These are phyloP conservation scores for Penicillium sp. DNA, from an alignment of 2,329 filamentous ascomycete species.

Conservation along the genomic window DNA sequence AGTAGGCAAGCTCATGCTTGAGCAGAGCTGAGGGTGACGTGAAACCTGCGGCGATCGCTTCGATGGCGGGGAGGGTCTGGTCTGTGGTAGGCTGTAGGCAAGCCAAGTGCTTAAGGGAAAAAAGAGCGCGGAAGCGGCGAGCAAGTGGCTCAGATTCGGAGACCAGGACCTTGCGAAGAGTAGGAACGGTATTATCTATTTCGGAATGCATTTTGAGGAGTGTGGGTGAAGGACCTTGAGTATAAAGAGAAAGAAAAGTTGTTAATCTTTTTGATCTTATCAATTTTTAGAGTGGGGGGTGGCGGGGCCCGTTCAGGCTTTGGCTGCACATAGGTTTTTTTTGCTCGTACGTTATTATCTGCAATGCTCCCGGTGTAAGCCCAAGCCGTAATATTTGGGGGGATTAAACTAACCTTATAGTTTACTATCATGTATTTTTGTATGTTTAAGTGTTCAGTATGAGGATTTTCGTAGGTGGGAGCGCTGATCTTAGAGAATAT, in stretches of 20 bases:
- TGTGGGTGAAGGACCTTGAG: not conserved
- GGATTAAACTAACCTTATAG: not conserved
- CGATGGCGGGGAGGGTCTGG: slow-evolving; percentile 61
- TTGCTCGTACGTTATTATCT: slow-evolving; percentile 5
- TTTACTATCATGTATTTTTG: not conserved
- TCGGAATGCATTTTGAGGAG: slow-evolving; percentile 31
- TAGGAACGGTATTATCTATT: slow-evolving; percentile 39
- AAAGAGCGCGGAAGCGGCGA: slow-evolving; percentile 90
- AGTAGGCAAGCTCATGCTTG: slow-evolving; percentile 97
- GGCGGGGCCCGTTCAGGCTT: slow-evolving; percentile 25
- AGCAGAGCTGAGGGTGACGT: slow-evolving; percentile 80
- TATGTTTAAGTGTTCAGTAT: not conserved
- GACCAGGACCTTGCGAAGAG: slow-evolving; percentile 67
- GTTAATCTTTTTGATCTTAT: slow-evolving; percentile 37
- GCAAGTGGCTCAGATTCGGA: slow-evolving; percentile 80
- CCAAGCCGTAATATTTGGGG: not conserved
- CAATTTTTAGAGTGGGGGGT: slow-evolving; percentile 41
- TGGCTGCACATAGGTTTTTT: slow-evolving; percentile 1
- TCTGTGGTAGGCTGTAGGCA: slow-evolving; percentile 59
- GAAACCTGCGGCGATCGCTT: slow-evolving; percentile 86
- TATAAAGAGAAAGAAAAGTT: slow-evolving; percentile 12
- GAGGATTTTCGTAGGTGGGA: not conserved
- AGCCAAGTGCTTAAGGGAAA: slow-evolving; percentile 93
- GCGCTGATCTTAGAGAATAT: not conserved
- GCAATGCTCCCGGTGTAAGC: not conserved